Percentiles rank a stretch among this genome's conserved stretches.
phyloP scores from a whole-genome alignment of 768 basidiomycete genomes.

The Tricholoma flavovirens region DNA sequence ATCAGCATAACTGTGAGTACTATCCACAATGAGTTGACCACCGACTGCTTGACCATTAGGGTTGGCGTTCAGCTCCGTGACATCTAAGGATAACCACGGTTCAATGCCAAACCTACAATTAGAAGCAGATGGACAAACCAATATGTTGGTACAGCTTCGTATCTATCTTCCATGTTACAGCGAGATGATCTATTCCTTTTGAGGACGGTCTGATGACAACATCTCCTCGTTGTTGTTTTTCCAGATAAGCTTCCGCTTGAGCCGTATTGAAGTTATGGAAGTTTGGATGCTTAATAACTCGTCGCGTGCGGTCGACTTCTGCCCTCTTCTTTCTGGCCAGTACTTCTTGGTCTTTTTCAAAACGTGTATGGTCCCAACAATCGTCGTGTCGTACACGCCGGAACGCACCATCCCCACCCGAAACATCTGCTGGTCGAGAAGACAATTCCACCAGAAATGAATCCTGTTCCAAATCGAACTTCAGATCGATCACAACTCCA shows the following conservation, averaged over 20 bases:
- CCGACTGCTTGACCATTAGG: constrained; percentile 61
- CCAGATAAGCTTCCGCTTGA: constrained; percentile 86
- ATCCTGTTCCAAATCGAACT: constrained; percentile 54
- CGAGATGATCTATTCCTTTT: constrained; percentile 87
- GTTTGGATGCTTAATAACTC: constrained; percentile 96
- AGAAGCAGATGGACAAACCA: constrained; percentile 43
- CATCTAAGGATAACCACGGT: constrained; percentile 42
- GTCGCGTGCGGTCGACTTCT: constrained; percentile 69
- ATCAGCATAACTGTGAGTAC: constrained; percentile 81
- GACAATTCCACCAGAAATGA: constrained; percentile 72
- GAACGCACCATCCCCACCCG: constrained; percentile 55
- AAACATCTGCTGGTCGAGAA: constrained; percentile 55
- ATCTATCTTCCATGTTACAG: constrained; percentile 99
- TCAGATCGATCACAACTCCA: constrained; percentile 71
- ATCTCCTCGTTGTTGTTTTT: constrained; percentile 89
- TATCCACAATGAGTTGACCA: constrained; percentile 66
- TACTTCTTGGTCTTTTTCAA: constrained; percentile 65
- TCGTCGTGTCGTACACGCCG: constrained; percentile 56
- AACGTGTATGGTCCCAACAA: constrained; percentile 59
- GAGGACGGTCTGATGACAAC: constrained; percentile 96
- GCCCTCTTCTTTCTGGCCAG: constrained; percentile 79
- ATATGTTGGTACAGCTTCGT: constrained; percentile 95
- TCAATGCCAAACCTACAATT: neutral
- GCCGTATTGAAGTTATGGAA: constrained; percentile 92
- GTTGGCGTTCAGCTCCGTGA: constrained; percentile 75